phyloP scores from a whole-genome alignment of 805 yeast genomes.

The Zygotorulaspora sp. region DNA sequence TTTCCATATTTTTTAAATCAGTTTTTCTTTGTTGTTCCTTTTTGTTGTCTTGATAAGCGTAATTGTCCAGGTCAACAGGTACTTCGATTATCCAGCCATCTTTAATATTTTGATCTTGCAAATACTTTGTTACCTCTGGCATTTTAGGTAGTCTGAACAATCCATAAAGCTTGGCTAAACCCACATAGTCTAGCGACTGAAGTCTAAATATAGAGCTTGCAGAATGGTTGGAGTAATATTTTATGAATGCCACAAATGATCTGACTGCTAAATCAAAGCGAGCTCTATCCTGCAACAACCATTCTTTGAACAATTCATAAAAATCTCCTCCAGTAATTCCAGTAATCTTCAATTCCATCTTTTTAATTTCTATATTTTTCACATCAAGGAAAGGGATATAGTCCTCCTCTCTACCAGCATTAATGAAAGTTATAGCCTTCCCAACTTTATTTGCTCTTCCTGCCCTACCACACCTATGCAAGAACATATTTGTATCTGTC shows the following conservation, averaged over 20 bases:
- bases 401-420: conserved; percentile 72
- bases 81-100: conserved; percentile 70
- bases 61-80: conserved; percentile 62
- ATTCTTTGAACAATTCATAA: conserved; percentile 38
- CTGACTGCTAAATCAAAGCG: conserved; percentile 77
- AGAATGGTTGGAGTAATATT: conserved; percentile 81
- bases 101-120: conserved; percentile 43
- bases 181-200: conserved; percentile 63
- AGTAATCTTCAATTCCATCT: conserved; percentile 28
- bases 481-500: conserved; percentile 81
- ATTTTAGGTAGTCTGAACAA: conserved; percentile 80
- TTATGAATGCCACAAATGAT: conserved; percentile 76
- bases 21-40: conserved; percentile 61
- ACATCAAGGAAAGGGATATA: conserved; percentile 78
- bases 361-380: conserved; percentile 52
- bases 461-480: conserved; percentile 93
- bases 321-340: conserved; percentile 18
- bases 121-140: conserved; percentile 73
- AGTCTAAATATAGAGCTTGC: conserved; percentile 85
- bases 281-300: conserved; percentile 69
- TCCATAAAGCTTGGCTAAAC: conserved; percentile 73
- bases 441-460: conserved; percentile 89
- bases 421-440: conserved; percentile 67
- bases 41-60: conserved; percentile 56
- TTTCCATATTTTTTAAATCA: conserved; percentile 47